phyloP scores from a whole-genome alignment of 306 rosid genomes.

The Quercus aquifolioides region DNA sequence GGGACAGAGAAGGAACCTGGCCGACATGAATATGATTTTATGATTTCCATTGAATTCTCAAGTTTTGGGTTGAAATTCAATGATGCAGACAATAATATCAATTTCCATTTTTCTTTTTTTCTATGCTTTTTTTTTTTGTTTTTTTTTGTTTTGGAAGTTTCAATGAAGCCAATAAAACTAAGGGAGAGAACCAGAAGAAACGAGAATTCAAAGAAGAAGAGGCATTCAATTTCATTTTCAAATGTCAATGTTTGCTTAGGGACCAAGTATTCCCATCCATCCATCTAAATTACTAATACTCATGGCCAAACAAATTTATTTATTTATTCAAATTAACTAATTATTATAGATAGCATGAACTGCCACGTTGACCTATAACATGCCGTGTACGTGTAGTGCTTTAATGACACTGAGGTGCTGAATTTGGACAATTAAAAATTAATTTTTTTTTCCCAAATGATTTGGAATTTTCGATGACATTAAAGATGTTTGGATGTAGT shows the following conservation, averaged over 20 bases:
- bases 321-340: not conserved
- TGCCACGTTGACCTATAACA: slow-evolving; percentile 31
- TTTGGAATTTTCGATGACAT: no score
- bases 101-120: not conserved
- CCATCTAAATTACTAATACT: slow-evolving; percentile 3
- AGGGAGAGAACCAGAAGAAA: slow-evolving; percentile 13
- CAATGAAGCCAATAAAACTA: slow-evolving; percentile 4
- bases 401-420: slow-evolving; percentile 7
- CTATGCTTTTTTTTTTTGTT: not conserved
- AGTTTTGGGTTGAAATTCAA: not conserved
- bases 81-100: slow-evolving; percentile 1
- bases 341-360: not conserved
- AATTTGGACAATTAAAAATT: not conserved
- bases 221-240: not conserved
- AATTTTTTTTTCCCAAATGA: no score
- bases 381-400: slow-evolving; percentile 32
- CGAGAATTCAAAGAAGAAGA: not conserved
- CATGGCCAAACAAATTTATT: not conserved
- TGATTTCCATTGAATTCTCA: not conserved
- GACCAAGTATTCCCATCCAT: slow-evolving; percentile 31
- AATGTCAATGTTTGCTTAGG: slow-evolving; percentile 28
- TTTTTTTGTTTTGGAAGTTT: not conserved
- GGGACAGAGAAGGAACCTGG: not conserved
- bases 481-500: not conserved
- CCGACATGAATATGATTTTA: not conserved